A percentile compares a stretch with the other conserved stretches of the same genome.
Evolutionary conservation across 2,329 filamentous ascomycete species (phyloP).

Genomic region (Neoascochyta sp.): DNA sequence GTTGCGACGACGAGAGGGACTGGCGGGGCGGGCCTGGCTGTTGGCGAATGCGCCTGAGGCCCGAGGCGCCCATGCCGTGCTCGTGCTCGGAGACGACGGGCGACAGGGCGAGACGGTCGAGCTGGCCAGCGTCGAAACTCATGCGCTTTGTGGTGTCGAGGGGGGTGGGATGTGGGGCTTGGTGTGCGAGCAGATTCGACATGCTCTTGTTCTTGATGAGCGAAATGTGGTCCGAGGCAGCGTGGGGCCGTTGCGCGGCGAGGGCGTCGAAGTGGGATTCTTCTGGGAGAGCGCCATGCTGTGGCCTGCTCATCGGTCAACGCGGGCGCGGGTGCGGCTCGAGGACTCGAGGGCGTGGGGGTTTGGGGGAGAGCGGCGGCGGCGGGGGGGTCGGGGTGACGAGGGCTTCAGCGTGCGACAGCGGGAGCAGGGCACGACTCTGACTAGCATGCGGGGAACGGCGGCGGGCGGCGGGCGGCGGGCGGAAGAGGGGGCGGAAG

Average conservation of each 20-base stretch:
- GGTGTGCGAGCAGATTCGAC: conserved; percentile 44
- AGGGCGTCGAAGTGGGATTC: conserved; percentile 24
- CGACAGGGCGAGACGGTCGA: conserved; percentile 71
- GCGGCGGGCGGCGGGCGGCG: too few species aligned
- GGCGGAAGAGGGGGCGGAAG: too few species aligned
- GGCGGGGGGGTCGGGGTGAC: too few species aligned
- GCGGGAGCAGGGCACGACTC: too few species aligned
- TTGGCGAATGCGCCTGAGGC: conserved; percentile 90
- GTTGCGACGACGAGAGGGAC: conserved; percentile 53
- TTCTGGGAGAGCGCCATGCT: conserved; percentile 30
- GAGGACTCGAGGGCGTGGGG: too few species aligned
- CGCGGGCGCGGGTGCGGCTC: too few species aligned
- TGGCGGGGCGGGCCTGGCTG: conserved; percentile 61
- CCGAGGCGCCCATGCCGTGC: conserved; percentile 78
- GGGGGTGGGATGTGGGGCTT: conserved; percentile 33
- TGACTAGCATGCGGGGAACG: too few species aligned
- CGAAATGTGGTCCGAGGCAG: conserved; percentile 27
- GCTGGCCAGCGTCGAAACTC: conserved; percentile 70
- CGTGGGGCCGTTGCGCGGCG: conserved; percentile 16
- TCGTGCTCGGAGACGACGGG: conserved; percentile 82
- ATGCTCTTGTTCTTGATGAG: conserved; percentile 50
- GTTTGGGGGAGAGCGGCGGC: too few species aligned
- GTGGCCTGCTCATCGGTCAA: conserved; percentile 12
- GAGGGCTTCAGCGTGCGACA: too few species aligned
- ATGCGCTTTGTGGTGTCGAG: conserved; percentile 62